Conservation (phyloP, 495 filamentous ascomycete genomes). For the Podospora conica region DNA sequence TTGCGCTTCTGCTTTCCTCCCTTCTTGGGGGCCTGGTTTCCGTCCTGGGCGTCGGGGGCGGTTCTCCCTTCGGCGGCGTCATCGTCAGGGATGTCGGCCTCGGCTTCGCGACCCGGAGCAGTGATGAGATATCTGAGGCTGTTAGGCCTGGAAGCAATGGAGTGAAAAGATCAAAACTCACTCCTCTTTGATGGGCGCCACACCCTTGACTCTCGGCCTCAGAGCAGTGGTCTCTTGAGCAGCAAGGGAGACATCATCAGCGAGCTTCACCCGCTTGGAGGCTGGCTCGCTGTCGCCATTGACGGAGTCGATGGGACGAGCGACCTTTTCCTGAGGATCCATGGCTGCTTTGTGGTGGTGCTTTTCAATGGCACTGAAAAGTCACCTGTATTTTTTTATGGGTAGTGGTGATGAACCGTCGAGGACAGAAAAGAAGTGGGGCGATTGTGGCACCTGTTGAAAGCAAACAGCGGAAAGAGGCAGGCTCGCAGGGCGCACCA, state of each 20-base stretch:
- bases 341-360: slow-evolving; percentile 4
- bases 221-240: slow-evolving; percentile 1
- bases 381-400: too few species aligned
- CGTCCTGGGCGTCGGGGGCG: slow-evolving; percentile 39
- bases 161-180: slow-evolving; percentile 36
- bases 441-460: too few species aligned
- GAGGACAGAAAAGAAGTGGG: not conserved
- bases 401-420: too few species aligned
- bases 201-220: slow-evolving; percentile 49
- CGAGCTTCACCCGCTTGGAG: slow-evolving; percentile 53
- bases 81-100: slow-evolving; percentile 46
- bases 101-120: slow-evolving; percentile 20
- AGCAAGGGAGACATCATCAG: slow-evolving; percentile 22
- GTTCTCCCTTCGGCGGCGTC: slow-evolving; percentile 60
- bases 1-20: slow-evolving; percentile 52
- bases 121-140: slow-evolving; percentile 53
- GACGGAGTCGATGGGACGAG: slow-evolving; percentile 16
- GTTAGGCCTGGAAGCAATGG: slow-evolving; percentile 16
- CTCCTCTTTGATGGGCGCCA: slow-evolving; percentile 82
- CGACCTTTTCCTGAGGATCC: slow-evolving; percentile 18
- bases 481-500: too few species aligned
- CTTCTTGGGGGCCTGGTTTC: slow-evolving; percentile 26
- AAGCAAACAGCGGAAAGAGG: not conserved
- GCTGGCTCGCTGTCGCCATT: slow-evolving; percentile 35
- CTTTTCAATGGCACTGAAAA: not conserved